Percentiles rank a stretch among this genome's conserved stretches.
phyloP scores from a whole-genome alignment of 2,329 filamentous ascomycete species.

The Colletotrichum euphorbiae region DNA sequence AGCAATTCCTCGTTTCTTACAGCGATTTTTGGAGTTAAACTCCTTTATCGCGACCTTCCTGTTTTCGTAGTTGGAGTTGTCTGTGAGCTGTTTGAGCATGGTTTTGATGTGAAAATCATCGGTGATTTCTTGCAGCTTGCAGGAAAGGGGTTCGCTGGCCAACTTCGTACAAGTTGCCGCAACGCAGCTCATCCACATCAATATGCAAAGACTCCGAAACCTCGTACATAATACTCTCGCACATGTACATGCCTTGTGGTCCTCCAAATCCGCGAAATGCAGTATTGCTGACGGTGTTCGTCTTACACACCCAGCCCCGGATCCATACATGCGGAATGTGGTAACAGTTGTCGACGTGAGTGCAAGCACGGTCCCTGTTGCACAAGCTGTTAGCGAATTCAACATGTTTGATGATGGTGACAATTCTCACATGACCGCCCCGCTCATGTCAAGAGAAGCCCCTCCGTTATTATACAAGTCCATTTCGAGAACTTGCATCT shows the following conservation, averaged over 20 bases:
- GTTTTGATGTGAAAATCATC: background rate
- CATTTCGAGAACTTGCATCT: constrained; percentile 8
- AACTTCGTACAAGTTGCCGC: background rate
- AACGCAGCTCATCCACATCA: background rate
- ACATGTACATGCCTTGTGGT: constrained; percentile 1
- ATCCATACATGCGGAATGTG: constrained; percentile 5
- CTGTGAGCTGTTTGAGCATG: constrained; percentile 2
- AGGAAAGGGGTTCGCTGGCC: constrained; percentile 5
- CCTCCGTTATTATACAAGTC: background rate
- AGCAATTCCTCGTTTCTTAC: background rate
- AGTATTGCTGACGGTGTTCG: constrained; percentile 11
- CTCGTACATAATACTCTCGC: constrained; percentile 8
- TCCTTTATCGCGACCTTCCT: background rate
- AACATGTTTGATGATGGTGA: background rate
- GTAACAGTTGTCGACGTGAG: constrained; percentile 5
- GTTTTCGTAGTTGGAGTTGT: background rate
- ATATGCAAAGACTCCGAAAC: background rate
- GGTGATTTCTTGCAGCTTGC: background rate
- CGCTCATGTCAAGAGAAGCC: background rate
- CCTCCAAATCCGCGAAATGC: constrained; percentile 5
- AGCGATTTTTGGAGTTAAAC: constrained; percentile 1
- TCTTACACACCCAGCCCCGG: constrained; percentile 6
- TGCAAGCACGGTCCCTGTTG: constrained; percentile 4
- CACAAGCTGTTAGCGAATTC: background rate
- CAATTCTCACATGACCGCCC: constrained; percentile 3